phyloP scores from a whole-genome alignment of 2,329 filamentous ascomycete species.

The Colletotrichum sansevieriae region DNA sequence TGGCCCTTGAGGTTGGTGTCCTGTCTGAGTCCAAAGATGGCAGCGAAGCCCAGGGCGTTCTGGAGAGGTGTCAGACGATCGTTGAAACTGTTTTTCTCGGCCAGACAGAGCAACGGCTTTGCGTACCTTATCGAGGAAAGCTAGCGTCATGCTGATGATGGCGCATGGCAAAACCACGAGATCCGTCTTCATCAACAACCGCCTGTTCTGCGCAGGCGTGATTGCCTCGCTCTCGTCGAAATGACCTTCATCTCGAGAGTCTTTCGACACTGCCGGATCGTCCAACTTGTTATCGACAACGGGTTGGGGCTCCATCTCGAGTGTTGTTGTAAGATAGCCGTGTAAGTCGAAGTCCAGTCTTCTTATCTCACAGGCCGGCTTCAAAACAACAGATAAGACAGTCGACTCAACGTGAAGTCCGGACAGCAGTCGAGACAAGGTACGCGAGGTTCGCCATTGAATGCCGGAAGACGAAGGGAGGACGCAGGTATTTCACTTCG shows the following conservation, averaged over 20 bases:
- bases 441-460: slow-evolving; percentile 3
- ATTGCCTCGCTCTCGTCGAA: slow-evolving; percentile 9
- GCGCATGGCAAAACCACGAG: slow-evolving; percentile 41
- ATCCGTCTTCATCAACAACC: slow-evolving; percentile 42
- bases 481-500: slow-evolving; percentile 3
- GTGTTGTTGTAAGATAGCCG: background rate
- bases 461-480: background rate
- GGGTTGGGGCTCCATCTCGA: slow-evolving; percentile 27
- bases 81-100: background rate
- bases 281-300: background rate
- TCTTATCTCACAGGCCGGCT: background rate
- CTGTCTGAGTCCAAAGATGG: slow-evolving; percentile 64
- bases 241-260: slow-evolving; percentile 15
- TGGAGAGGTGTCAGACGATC: slow-evolving; percentile 10
- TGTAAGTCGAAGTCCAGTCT: slow-evolving; percentile 15
- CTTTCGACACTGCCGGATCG: background rate
- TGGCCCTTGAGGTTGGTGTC: slow-evolving; percentile 65
- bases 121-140: slow-evolving; percentile 42
- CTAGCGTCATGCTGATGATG: slow-evolving; percentile 43
- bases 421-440: background rate
- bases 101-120: background rate
- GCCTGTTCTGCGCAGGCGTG: slow-evolving; percentile 32
- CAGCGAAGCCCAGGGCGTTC: slow-evolving; percentile 56
- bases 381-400: background rate
- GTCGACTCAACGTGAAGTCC: background rate